Evolutionary conservation across 441 rosid genomes (phyloP).

Genomic region (Erodium moschatum): DNA sequence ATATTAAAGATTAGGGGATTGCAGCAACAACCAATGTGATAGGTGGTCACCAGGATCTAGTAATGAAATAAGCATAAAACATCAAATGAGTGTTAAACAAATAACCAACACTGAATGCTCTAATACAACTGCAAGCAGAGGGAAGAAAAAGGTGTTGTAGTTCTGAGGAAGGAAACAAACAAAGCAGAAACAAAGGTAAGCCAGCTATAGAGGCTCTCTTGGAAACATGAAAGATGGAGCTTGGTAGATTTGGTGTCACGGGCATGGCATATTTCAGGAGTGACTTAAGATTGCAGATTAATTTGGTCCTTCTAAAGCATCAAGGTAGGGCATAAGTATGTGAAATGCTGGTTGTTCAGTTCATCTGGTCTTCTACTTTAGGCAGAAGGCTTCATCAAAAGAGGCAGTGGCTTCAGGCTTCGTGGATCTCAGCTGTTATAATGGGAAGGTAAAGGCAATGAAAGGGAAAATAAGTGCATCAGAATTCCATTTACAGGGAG

Average conservation of each 20-base stretch:
- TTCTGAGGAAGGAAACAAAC: constrained; percentile 25
- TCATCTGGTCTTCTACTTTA: constrained; percentile 85
- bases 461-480: constrained; percentile 20
- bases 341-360: constrained; percentile 50
- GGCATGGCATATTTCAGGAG: constrained; percentile 44
- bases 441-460: constrained; percentile 20
- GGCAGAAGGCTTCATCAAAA: constrained; percentile 44
- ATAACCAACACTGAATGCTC: constrained; percentile 22
- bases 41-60: too few species aligned
- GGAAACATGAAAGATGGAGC: constrained; percentile 42
- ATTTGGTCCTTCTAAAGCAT: constrained; percentile 1
- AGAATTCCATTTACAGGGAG: constrained; percentile 21
- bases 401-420: constrained; percentile 18
- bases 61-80: constrained; percentile 15
- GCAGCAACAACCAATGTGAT: not conserved
- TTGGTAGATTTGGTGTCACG: constrained; percentile 56
- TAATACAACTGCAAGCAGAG: constrained; percentile 40
- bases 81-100: constrained; percentile 3
- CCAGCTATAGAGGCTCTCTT: constrained; percentile 47
- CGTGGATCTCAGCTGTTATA: constrained; percentile 21
- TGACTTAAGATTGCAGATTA: constrained; percentile 35
- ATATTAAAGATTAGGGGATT: not conserved
- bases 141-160: constrained; percentile 39
- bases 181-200: constrained; percentile 37
- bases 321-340: constrained; percentile 63